These are phyloP conservation scores for Lentinula guzmanii DNA, from an alignment of 768 basidiomycete species.

Conservation along the genomic window DNA sequence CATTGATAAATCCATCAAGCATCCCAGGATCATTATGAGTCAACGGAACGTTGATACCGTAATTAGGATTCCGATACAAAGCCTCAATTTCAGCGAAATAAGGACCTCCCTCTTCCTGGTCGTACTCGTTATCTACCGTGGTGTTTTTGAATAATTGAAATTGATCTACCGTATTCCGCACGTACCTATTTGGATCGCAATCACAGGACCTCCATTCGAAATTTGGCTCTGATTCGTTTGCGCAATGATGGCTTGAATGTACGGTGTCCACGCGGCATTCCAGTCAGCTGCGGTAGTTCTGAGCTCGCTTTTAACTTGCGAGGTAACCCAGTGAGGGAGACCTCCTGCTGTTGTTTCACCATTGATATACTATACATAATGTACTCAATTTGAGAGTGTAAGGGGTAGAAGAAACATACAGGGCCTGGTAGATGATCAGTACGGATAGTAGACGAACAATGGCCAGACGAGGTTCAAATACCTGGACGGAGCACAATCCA, in stretches of 20 bases:
- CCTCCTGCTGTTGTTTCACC: conserved; percentile 56
- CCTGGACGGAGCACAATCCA: conserved; percentile 58
- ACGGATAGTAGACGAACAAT: background rate
- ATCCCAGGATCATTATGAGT: conserved; percentile 46
- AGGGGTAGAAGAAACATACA: background rate
- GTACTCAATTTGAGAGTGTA: background rate
- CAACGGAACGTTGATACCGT: conserved; percentile 42
- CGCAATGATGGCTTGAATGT: conserved; percentile 41
- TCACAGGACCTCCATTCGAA: conserved; percentile 46
- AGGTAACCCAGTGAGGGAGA: conserved; percentile 53
- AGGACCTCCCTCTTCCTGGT: conserved; percentile 29
- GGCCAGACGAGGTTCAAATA: conserved; percentile 12
- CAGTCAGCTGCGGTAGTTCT: conserved; percentile 52
- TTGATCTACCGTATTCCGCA: background rate
- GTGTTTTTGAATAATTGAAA: background rate
- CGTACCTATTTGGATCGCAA: conserved; percentile 25
- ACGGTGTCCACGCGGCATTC: conserved; percentile 44
- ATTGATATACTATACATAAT: conserved; percentile 33
- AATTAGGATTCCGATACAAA: conserved; percentile 20
- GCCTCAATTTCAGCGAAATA: conserved; percentile 40
- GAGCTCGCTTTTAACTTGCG: conserved; percentile 39
- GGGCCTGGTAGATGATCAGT: background rate
- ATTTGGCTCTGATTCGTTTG: conserved; percentile 41
- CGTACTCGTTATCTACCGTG: conserved; percentile 43
- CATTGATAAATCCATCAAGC: conserved; percentile 36